Evolutionary conservation across 345 rosid genomes (phyloP).

Genomic region (Citrus inodora): DNA sequence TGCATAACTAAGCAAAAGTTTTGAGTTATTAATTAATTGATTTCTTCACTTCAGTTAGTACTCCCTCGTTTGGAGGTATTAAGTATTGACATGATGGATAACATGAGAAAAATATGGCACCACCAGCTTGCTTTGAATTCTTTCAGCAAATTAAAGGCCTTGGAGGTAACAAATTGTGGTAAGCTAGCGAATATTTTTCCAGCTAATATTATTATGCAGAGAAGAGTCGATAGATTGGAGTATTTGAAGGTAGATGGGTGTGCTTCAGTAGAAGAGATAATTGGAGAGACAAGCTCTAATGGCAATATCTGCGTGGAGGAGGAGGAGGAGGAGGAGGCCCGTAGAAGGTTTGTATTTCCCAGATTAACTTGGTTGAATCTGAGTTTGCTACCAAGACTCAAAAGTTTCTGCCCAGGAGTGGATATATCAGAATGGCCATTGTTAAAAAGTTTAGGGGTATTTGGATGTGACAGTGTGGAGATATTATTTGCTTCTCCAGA

Average conservation of each 20-base stretch:
- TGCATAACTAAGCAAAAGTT: no score
- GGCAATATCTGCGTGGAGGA: neutral
- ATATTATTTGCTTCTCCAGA: neutral
- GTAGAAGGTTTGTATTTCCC: neutral
- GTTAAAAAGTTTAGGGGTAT: neutral
- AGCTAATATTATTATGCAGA: neutral
- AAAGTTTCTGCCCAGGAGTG: neutral
- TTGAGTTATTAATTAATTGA: no score
- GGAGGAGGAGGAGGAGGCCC: neutral
- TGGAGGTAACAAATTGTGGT: neutral
- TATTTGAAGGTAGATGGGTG: neutral
- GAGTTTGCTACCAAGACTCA: neutral
- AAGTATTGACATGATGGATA: neutral
- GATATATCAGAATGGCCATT: neutral
- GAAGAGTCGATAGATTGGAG: neutral
- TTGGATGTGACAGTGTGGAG: neutral
- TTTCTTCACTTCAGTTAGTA: neutral
- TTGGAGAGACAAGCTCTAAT: neutral
- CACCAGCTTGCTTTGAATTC: neutral
- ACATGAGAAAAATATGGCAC: neutral
- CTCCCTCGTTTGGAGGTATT: neutral
- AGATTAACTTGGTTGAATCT: neutral
- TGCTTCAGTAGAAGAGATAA: constrained; percentile 17
- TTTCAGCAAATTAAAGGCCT: neutral
- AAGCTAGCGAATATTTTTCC: neutral